A percentile compares a stretch with the other conserved stretches of the same genome.
Evolutionary conservation across 78 protist genomes (phyloP).

Genomic region (Chrysochromulina tobinii): DNA sequence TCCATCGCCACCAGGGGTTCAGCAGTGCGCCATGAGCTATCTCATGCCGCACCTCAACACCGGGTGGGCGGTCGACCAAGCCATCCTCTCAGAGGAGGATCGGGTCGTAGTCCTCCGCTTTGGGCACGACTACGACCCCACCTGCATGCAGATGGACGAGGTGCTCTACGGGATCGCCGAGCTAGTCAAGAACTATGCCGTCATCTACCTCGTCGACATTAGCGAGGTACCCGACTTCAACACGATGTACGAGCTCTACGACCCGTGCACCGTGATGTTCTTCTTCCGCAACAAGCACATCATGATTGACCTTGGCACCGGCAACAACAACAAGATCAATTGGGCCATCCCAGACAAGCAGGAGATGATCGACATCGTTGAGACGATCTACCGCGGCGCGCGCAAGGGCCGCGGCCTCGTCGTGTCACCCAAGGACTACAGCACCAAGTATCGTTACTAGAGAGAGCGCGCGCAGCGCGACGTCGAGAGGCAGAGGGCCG

Average conservation of each 20-base stretch:
- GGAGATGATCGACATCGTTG: slow-evolving; percentile 47
- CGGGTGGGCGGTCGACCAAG: slow-evolving; percentile 98
- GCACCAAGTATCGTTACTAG: no score
- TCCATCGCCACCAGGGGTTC: no score
- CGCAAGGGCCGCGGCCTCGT: slow-evolving; percentile 80
- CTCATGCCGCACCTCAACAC: slow-evolving; percentile 89
- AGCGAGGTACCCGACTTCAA: slow-evolving; percentile 96
- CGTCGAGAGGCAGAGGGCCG: no score
- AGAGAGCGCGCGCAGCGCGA: no score
- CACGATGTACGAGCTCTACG: slow-evolving; percentile 98
- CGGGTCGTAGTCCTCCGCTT: slow-evolving; percentile 94
- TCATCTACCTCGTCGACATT: slow-evolving; percentile 90
- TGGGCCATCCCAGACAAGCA: slow-evolving; percentile 87
- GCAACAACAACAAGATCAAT: slow-evolving; percentile 99
- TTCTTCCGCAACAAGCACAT: slow-evolving; percentile 94
- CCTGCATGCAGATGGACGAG: slow-evolving; percentile 58
- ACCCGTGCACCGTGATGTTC: slow-evolving; percentile 97
- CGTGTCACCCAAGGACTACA: not conserved
- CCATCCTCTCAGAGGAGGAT: slow-evolving; percentile 94
- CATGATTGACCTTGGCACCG: slow-evolving; percentile 97
- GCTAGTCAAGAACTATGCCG: slow-evolving; percentile 71
- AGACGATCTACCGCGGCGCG: slow-evolving; percentile 92
- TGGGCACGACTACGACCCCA: slow-evolving; percentile 95
- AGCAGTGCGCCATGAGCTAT: slow-evolving; percentile 73
- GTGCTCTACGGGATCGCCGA: slow-evolving; percentile 56